Evolutionary conservation across 169 alveolate species (phyloP).

Genomic region (Eimeria mitis): DNA sequence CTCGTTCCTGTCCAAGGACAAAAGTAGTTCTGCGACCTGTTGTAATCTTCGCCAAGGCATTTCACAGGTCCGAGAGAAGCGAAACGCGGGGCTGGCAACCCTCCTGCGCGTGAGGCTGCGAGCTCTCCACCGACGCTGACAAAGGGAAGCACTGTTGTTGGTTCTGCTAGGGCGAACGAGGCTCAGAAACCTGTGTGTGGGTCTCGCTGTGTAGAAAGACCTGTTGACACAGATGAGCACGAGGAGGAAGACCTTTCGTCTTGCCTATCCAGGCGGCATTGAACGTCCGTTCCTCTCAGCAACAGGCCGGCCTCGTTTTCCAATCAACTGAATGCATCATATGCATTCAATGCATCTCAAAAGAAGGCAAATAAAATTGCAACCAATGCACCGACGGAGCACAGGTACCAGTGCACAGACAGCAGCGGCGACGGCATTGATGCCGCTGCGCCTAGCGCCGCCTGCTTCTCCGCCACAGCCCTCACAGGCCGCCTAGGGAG

Average conservation of each 20-base stretch:
- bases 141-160: not conserved
- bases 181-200: constrained; percentile 2
- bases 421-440: not conserved
- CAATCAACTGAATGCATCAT: not conserved
- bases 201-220: constrained; percentile 33
- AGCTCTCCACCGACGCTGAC: not conserved
- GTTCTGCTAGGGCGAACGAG: not conserved
- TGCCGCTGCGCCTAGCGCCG: constrained; percentile 32
- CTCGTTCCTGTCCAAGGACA: constrained; percentile 27
- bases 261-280: not conserved
- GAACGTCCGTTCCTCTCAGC: not conserved
- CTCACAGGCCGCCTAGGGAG: not conserved
- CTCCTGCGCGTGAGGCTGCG: not conserved
- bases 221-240: constrained; percentile 30
- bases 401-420: not conserved
- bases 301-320: constrained; percentile 17
- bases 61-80: constrained; percentile 16
- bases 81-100: not conserved
- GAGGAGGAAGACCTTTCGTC: not conserved
- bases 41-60: not conserved
- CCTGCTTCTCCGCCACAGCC: constrained; percentile 36
- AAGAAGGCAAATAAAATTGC: not conserved
- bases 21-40: constrained; percentile 12
- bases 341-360: not conserved
- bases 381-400: not conserved